These are phyloP conservation scores for Salvia rosmarinus DNA, from an alignment of 257 asterid genomes.

Conservation along the genomic window DNA sequence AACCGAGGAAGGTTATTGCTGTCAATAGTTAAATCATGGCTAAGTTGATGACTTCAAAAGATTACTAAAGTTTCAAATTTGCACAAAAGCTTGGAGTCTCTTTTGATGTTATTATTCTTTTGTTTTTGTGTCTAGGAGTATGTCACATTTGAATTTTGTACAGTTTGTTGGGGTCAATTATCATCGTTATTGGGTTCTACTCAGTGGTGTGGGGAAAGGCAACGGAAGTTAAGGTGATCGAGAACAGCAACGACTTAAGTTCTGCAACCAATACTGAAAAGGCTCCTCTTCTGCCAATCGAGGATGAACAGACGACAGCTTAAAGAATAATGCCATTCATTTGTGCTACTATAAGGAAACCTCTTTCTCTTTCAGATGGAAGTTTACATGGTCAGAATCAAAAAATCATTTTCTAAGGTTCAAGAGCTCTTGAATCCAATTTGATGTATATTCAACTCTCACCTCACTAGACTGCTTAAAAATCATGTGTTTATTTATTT, in stretches of 20 bases:
- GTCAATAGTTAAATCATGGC: not conserved
- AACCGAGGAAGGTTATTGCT: not conserved
- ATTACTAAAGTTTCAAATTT: not conserved
- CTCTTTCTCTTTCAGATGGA: slow-evolving; percentile 22
- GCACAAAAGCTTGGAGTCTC: not conserved
- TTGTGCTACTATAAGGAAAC: slow-evolving; percentile 31
- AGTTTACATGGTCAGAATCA: slow-evolving; percentile 15
- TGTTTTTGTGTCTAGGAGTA: not conserved
- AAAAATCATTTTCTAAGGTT: not conserved
- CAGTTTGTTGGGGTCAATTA: slow-evolving; percentile 75
- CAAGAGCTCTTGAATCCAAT: not conserved
- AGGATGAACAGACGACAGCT: slow-evolving; percentile 38
- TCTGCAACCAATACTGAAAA: slow-evolving; percentile 42
- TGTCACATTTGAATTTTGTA: slow-evolving; percentile 25
- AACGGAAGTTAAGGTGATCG: slow-evolving; percentile 48
- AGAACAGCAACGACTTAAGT: slow-evolving; percentile 32
- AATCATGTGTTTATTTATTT: not conserved
- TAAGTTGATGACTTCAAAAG: not conserved
- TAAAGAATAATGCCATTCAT: slow-evolving; percentile 17
- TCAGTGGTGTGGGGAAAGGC: slow-evolving; percentile 96
- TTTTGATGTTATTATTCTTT: not conserved
- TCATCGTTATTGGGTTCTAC: slow-evolving; percentile 83
- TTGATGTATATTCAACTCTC: not conserved
- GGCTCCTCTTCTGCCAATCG: slow-evolving; percentile 54
- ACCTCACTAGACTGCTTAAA: not conserved